phyloP scores from a whole-genome alignment of 1,284 basidiomycete species.

The Laetiporus sulphureus region DNA sequence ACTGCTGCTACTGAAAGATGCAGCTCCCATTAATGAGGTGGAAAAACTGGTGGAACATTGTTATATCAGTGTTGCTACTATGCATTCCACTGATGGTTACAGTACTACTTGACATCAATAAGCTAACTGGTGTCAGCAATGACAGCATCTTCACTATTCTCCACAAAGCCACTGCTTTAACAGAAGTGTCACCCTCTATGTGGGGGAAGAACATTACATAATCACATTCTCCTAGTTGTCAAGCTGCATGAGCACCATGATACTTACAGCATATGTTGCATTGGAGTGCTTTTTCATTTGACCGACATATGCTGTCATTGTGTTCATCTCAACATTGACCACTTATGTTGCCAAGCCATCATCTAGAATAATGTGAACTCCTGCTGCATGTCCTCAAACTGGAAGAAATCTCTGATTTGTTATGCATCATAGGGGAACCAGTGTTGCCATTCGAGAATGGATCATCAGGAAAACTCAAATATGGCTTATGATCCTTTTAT shows the following conservation, averaged over 20 bases:
- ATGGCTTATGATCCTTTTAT: too few relatives aligned
- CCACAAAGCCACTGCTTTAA: slow-evolving; percentile 46
- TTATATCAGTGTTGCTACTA: too few relatives aligned
- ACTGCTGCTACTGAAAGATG: too few relatives aligned
- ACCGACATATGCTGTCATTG: slow-evolving; percentile 64
- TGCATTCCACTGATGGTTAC: too few relatives aligned
- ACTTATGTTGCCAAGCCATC: slow-evolving; percentile 79
- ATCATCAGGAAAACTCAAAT: too few relatives aligned
- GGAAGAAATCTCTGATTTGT: slow-evolving; percentile 78
- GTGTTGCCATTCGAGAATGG: slow-evolving; percentile 36
- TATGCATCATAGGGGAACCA: slow-evolving; percentile 74
- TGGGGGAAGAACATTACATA: slow-evolving; percentile 66
- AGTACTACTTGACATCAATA: too few relatives aligned
- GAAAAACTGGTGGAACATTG: too few relatives aligned
- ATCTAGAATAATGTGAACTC: slow-evolving; percentile 83
- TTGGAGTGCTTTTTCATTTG: slow-evolving; percentile 61
- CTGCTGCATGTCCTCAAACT: slow-evolving; percentile 55
- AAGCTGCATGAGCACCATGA: slow-evolving; percentile 67
- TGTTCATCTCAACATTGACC: slow-evolving; percentile 75
- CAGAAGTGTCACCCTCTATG: slow-evolving; percentile 36
- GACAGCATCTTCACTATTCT: slow-evolving; percentile 29
- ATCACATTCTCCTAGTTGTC: slow-evolving; percentile 60
- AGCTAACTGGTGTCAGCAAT: too few relatives aligned
- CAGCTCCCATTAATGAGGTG: too few relatives aligned
- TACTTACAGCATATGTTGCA: slow-evolving; percentile 70